Base-by-base conservation (phyloP, 768 basidiomycete genomes). In the Phallus indusiatus region DNA sequence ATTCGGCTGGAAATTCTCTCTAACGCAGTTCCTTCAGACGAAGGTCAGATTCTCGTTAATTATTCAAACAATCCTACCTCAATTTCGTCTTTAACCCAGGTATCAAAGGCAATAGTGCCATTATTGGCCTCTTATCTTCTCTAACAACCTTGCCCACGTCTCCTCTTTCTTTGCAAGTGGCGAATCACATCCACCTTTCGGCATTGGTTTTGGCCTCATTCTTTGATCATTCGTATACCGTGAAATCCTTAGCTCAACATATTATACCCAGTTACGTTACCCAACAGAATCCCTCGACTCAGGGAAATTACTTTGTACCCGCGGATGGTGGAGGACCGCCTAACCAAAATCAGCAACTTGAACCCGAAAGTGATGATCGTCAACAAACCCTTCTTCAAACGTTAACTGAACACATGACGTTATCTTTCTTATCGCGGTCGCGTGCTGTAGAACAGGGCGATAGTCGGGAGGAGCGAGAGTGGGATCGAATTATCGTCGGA, bases 381-480 rank as follows among this genome's bases (percentile, higher is more conserved):
- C 70, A 71, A 22, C 85, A 90, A 64, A 81, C 81, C 0, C 74
- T 99, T 36, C 77, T 99, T 10, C 86, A 91, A 56, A 80, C 88
- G n/a, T 74, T 98, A 18, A 85, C 85, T 48, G 96, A 97, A 61
- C 93, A 96, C 68, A 74, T 98, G 21, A 91, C 94, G 46, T 76
- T 98, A 57, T 84, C 91, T 1, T 80, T 94, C 64, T 72, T 98
- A 50, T 88, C 86, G 24, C 83, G 87, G 21, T 81, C 82, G 7
- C 77, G 90, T 35, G 74, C 82, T 11, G 76, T 86, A 64, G 77
- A 82, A 21, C 84, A 85, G 5, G 73, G 71, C 8, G 60, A 66
- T 22, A 83, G 83, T 42, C 76, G 77, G 49, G 90, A 94, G 65
- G 78, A 82, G 14, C 76, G 87, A 53, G 94, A 96, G 66, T 97